These are phyloP conservation scores for Wickerhamomyces bisporus DNA, from an alignment of 805 yeast species.

Conservation along the genomic window DNA sequence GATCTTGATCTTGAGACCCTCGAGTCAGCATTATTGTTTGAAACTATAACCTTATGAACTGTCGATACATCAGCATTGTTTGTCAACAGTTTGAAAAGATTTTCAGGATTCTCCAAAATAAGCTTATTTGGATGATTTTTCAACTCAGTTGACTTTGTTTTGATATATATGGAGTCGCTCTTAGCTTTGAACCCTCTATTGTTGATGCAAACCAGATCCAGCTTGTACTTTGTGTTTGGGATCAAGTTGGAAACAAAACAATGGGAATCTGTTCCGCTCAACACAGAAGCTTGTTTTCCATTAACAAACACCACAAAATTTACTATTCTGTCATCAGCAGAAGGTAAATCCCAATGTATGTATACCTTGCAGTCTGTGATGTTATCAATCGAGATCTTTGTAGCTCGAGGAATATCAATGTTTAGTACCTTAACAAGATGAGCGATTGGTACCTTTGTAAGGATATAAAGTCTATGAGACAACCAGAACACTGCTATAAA, in stretches of 20 bases:
- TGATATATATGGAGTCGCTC: conserved; percentile 35
- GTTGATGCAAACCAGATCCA: conserved; percentile 40
- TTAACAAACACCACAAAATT: conserved; percentile 35
- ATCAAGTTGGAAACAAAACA: conserved; percentile 29
- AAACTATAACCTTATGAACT: conserved; percentile 17
- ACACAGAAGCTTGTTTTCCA: conserved; percentile 30
- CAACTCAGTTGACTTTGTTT: conserved; percentile 28
- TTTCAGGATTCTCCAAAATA: conserved; percentile 34
- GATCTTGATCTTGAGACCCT: conserved; percentile 28
- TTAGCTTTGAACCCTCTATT: conserved; percentile 34
- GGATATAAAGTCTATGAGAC: conserved; percentile 13
- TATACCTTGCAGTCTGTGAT: conserved; percentile 40
- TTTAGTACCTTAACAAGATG: conserved; percentile 41
- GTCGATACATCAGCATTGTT: conserved; percentile 27
- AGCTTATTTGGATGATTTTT: conserved; percentile 17
- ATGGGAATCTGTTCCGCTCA: conserved; percentile 32
- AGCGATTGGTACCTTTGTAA: conserved; percentile 36
- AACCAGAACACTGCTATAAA: conserved; percentile 21
- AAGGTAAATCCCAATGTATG: conserved; percentile 48
- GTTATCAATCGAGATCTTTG: conserved; percentile 49
- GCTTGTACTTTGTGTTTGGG: conserved; percentile 34
- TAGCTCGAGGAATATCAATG: conserved; percentile 52
- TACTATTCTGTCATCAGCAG: conserved; percentile 22
- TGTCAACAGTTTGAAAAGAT: conserved; percentile 29
- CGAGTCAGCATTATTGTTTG: conserved; percentile 7